Percentiles rank a stretch among this genome's conserved stretches.
These are phyloP conservation scores for Fusarium liriodendri DNA, from an alignment of 2,329 filamentous ascomycete genomes.

Conservation along the genomic window DNA sequence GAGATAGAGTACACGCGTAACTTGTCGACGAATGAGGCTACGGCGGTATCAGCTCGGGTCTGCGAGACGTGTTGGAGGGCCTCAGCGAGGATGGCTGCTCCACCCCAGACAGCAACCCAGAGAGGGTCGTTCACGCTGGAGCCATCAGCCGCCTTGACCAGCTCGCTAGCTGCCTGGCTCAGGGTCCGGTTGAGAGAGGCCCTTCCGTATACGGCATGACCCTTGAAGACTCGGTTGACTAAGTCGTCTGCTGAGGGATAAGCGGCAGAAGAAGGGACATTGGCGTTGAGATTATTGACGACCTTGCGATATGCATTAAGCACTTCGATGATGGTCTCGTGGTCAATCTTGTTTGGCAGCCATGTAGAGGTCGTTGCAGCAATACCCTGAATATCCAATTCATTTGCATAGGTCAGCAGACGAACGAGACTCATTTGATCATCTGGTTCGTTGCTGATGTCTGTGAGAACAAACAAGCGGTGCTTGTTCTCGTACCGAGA, in stretches of 20 bases:
- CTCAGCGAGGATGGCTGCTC: constrained; percentile 62
- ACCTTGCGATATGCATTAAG: neutral
- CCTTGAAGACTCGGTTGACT: neutral
- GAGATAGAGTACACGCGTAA: constrained; percentile 66
- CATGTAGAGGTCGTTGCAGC: constrained; percentile 57
- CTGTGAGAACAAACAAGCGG: constrained; percentile 10
- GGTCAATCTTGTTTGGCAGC: constrained; percentile 52
- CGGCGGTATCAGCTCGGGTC: constrained; percentile 43
- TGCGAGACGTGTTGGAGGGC: constrained; percentile 52
- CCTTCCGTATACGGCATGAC: constrained; percentile 37
- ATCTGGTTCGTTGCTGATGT: constrained; percentile 16
- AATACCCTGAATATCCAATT: constrained; percentile 49
- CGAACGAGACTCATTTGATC: constrained; percentile 16
- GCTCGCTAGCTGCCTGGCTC: constrained; percentile 5
- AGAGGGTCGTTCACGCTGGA: constrained; percentile 55
- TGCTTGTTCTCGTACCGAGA: constrained; percentile 8
- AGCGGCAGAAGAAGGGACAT: neutral
- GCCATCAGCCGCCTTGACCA: constrained; percentile 46
- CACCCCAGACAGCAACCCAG: constrained; percentile 65
- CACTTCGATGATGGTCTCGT: constrained; percentile 49
- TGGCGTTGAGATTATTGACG: neutral
- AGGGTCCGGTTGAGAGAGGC: neutral
- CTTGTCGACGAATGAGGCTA: constrained; percentile 51
- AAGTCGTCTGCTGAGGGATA: neutral
- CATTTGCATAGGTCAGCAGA: constrained; percentile 12